Base-by-base conservation (phyloP, 345 rosid genomes). In the Boechera stricta region DNA sequence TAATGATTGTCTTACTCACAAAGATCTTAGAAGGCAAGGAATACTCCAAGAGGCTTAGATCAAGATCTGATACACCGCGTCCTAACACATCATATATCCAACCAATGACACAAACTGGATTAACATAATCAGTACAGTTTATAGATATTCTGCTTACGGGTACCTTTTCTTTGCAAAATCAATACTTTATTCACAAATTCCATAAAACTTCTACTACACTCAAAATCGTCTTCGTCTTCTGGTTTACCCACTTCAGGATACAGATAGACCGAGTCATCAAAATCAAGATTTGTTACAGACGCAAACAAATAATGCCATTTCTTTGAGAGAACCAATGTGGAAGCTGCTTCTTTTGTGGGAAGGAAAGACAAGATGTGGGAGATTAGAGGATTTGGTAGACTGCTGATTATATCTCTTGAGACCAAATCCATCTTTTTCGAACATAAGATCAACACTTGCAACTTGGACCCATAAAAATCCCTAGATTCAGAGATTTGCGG, bases 311-410 rank as follows among this genome's bases (percentile, higher is more conserved):
- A 48, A 5, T 53, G 61, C 68, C 79, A 67, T 36, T 32, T 67
- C 41, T 49, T 67, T 0, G 61, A 59, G 16, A 75, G 73, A 49
- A 75, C 54, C 4, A 68, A 67, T 7, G 79, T 67, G 7, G 54
- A 67, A 59, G 54, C 68, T 47, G 73, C 79, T 28, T 48, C 16
- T 15, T 75, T 75, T 15, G 79, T 75, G 1, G 73, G 24, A 10
- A 75, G 59, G 53, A 10, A 75, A 16, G 79, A 75, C 44, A 75
- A 60, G 5, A 74, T 65, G 49, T 66, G 72, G 0, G 67, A 75
- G 0, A 66, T 36, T 2, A 75, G 52, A 51, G 68, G 18, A 42
- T 75, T 9, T 36, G 79, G 67, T 13, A 75, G 58, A 48, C 16
- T n/a, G 61, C 49, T 75, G 67, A 75, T 49, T 7, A 57, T 2